A percentile compares a stretch with the other conserved stretches of the same genome.
phyloP scores from a whole-genome alignment of 1,284 basidiomycete species.

The Phenoliferia sp. region DNA sequence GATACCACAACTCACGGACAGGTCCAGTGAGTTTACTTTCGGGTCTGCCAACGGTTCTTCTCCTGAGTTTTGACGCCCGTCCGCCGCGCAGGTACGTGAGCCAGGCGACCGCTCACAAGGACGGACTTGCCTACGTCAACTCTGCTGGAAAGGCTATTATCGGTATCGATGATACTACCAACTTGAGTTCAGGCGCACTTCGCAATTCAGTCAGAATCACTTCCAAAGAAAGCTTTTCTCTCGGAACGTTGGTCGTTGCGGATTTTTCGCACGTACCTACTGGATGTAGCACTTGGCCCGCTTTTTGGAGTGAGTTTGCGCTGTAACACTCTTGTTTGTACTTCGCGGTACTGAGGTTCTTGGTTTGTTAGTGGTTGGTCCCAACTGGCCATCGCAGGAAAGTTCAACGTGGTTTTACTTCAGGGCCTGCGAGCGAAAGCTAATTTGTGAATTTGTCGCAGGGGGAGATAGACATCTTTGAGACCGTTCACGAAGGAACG shows the following conservation, averaged over 20 bases:
- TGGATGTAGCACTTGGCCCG: not conserved
- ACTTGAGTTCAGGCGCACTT: not conserved
- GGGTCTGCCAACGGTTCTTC: not conserved
- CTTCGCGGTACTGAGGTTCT: too few relatives aligned
- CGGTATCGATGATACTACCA: not conserved
- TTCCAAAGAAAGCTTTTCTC: not conserved
- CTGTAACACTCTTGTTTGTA: too few relatives aligned
- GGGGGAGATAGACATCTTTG: not conserved
- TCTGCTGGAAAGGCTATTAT: not conserved
- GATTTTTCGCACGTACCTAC: not conserved
- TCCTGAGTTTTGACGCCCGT: not conserved
- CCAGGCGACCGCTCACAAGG: not conserved
- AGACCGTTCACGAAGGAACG: not conserved
- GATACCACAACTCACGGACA: constrained; percentile 26
- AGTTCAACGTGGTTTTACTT: too few relatives aligned
- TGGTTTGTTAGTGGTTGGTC: too few relatives aligned
- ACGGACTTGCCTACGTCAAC: not conserved
- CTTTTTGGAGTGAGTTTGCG: too few relatives aligned
- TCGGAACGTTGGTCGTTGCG: not conserved
- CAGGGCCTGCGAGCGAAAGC: too few relatives aligned
- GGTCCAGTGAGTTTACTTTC: not conserved
- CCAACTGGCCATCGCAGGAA: not conserved
- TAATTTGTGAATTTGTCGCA: too few relatives aligned
- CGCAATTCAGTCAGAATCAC: not conserved
- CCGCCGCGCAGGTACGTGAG: not conserved